Conservation (phyloP, 345 rosid genomes). For the Pistacia vera region DNA sequence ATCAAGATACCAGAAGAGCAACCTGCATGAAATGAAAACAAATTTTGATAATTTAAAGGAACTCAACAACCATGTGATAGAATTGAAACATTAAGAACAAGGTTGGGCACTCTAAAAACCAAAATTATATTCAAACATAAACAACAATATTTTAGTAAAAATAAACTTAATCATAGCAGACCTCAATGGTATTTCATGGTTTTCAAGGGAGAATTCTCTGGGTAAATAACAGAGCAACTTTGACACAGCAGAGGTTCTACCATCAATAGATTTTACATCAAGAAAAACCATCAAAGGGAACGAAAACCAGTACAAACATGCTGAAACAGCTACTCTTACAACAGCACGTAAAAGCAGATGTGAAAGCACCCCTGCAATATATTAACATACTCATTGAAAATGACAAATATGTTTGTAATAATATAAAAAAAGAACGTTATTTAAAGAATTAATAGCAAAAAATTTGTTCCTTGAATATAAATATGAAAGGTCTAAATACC, state of each 20-base stretch:
- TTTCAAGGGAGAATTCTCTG: conserved; percentile 35
- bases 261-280: conserved; percentile 27
- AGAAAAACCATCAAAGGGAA: conserved; percentile 13
- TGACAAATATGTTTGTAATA: not conserved
- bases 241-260: conserved; percentile 33
- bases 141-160: not conserved
- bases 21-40: conserved; percentile 36
- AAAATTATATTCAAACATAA: not conserved
- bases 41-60: not conserved
- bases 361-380: conserved; percentile 44
- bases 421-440: too few species aligned
- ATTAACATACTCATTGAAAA: not conserved
- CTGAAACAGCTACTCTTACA: conserved; percentile 48
- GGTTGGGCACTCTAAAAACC: not conserved
- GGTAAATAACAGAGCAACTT: conserved; percentile 54
- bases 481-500: too few species aligned
- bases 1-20: conserved; percentile 72
- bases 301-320: conserved; percentile 36
- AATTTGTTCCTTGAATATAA: not conserved
- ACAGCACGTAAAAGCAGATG: conserved; percentile 47
- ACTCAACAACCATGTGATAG: not conserved
- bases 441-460: not conserved
- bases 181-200: conserved; percentile 59
- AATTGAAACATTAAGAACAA: not conserved
- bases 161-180: conserved; percentile 25